Base-by-base conservation (phyloP, 169 alveolate genomes). In the Plasmodium malariae region DNA sequence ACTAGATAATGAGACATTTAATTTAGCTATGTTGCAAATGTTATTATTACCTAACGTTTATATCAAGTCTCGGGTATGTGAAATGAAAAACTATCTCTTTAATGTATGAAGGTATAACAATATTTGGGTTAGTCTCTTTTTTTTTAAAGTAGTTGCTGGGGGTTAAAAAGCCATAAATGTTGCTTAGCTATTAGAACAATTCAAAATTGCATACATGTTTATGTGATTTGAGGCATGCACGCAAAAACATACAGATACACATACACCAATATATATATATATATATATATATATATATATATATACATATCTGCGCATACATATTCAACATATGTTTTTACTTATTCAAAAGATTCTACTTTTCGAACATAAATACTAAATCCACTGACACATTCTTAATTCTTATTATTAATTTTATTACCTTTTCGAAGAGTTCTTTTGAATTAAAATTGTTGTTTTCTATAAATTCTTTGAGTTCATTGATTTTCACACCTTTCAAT, bases 11-110 rank as follows among this genome's bases (percentile, higher is more conserved):
- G 1, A 6, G 11, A 19, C 5, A 80, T 40, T 14, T 17, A 12
- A 54, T 24, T 9, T 34, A 49, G 1, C 19, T 0, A 59, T 45
- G 1, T 1, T 26, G 65, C 45, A 24, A 32, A 45, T 80, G 60
- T 28, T 74, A 48, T 48, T 24, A 59, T 36, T 26, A 83, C 95
- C 95, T 92, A 65, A 93, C 97, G 60, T 95, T 95, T 28, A 92
- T 88, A 43, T 93, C 97, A 14, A 94, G 93, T 70, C 96, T 68
- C 3, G 97, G 97, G 74, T 94, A 95, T 43, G 96, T 86, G 70
- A 74, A 92, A 67, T 94, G 93, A 59, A 95, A 89, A n/a, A 90
- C 94, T 60, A 95, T 91, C 62, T 95, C 97, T 40, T 86, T 87
- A 55, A 87, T 45, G 26, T 51, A 65, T 72, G 87, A 71, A 12